These are phyloP conservation scores for Syncephalastrum monosporum DNA, from an alignment of 371 early-diverging fungal species.

Conservation along the genomic window DNA sequence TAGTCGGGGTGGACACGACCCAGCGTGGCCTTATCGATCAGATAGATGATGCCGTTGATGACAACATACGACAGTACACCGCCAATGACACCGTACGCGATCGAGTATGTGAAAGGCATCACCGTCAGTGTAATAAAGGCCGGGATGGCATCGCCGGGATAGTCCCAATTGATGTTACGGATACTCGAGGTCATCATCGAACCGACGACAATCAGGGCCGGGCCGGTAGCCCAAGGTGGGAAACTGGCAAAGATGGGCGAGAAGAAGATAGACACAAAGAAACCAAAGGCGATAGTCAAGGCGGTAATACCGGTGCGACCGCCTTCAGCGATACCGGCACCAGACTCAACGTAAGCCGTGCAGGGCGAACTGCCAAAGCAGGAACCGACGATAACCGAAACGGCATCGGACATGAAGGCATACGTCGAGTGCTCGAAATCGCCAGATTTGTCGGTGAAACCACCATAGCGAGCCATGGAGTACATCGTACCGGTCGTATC, in stretches of 20 bases:
- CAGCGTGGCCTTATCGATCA: slow-evolving; percentile 47
- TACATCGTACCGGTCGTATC: slow-evolving; percentile 81
- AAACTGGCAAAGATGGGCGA: slow-evolving; percentile 83
- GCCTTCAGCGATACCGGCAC: slow-evolving; percentile 81
- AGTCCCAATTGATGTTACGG: slow-evolving; percentile 74
- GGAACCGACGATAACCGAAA: slow-evolving; percentile 64
- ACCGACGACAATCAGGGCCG: slow-evolving; percentile 77
- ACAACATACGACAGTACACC: slow-evolving; percentile 60
- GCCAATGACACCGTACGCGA: slow-evolving; percentile 70
- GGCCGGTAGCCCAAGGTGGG: slow-evolving; percentile 84
- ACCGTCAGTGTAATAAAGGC: slow-evolving; percentile 75
- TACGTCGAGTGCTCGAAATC: slow-evolving; percentile 74
- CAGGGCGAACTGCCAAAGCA: slow-evolving; percentile 74
- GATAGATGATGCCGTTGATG: slow-evolving; percentile 53
- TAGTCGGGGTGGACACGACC: slow-evolving; percentile 54
- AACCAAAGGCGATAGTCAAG: slow-evolving; percentile 60
- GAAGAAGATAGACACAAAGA: slow-evolving; percentile 77
- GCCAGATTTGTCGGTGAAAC: slow-evolving; percentile 71
- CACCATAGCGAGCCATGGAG: slow-evolving; percentile 80
- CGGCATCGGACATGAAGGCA: slow-evolving; percentile 75
- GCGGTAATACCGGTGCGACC: slow-evolving; percentile 78
- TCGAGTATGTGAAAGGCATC: slow-evolving; percentile 77
- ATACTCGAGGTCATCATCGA: slow-evolving; percentile 75
- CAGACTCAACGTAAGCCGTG: slow-evolving; percentile 79
- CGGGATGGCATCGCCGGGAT: slow-evolving; percentile 74